Base-by-base conservation (phyloP, 2,329 filamentous ascomycete species). In the Hypoxylon sp. region DNA sequence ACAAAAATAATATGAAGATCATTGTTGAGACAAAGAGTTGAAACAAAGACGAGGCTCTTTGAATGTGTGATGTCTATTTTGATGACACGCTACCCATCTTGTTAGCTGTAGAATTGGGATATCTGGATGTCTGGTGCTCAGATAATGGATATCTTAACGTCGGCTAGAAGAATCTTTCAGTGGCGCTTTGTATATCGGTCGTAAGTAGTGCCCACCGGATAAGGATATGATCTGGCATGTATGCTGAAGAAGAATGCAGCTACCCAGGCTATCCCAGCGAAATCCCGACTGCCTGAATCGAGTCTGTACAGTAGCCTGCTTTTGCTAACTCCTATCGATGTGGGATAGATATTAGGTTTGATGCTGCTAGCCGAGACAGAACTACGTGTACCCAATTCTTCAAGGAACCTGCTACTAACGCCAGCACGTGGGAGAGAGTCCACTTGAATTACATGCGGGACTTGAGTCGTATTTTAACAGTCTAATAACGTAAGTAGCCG, bases 341-440 rank as follows among this genome's bases (percentile, higher is more conserved):
- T 46, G 17, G 44, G 14, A 44, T 44, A 44, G 39, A 66, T 69
- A 59, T 52, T 37, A 35, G n/a, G 26, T 19, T 56, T 22, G 26
- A 63, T 50, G 67, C 39, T 52, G 44, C 31, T 57, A 61, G 59
- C 67, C 63, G 67, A 70, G 63, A 70, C 67, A 53, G 26, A 58
- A 19, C 26, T 58, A 51, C 17, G 37, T 67, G 59, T 57, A 60
- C 29, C 54, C 26, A 8, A 47, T 53, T 44, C 55, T 61, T 60
- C 60, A 67, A 60, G 60, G 44, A 61, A 67, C 58, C 62, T 37
- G 48, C n/a, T 67, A 67, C 63, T 53, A 17, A 46, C 19, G 44
- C 42, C 37, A 42, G 63, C 63, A 70, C 63, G 67, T 70, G 60
- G 67, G 65, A 33, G 55, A 22, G 54, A 63, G 39, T 39, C 58